Conservation (phyloP, 2,329 filamentous ascomycete genomes). For the Fusarium sp. region DNA sequence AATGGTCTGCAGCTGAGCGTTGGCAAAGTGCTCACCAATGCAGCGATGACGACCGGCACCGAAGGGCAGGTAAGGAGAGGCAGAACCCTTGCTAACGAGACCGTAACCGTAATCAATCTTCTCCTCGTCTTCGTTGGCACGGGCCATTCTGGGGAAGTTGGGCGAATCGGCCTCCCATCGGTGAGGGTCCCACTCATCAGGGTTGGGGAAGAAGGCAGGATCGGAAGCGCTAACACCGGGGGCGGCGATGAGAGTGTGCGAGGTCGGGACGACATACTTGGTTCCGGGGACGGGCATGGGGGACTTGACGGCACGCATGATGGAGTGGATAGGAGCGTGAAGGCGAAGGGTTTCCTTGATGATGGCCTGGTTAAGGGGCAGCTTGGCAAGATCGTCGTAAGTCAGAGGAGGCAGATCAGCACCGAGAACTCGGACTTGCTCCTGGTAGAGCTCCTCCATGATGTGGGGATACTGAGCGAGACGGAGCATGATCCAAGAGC, state of each 20-base stretch:
- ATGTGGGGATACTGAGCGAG: constrained; percentile 84
- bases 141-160: constrained; percentile 64
- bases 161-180: constrained; percentile 83
- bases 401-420: constrained; percentile 80
- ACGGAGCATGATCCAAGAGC: constrained; percentile 87
- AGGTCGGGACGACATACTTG: constrained; percentile 84
- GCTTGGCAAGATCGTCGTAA: constrained; percentile 83
- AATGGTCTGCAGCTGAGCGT: constrained; percentile 91
- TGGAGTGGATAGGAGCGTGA: constrained; percentile 94
- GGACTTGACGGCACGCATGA: constrained; percentile 91
- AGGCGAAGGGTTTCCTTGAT: constrained; percentile 94
- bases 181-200: constrained; percentile 88
- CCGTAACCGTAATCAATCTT: constrained; percentile 96
- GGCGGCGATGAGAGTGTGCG: constrained; percentile 86
- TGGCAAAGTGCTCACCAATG: constrained; percentile 97
- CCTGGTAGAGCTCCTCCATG: constrained; percentile 84
- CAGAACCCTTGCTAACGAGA: constrained; percentile 89
- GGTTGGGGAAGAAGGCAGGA: constrained; percentile 84
- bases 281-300: constrained; percentile 89
- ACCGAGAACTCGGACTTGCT: constrained; percentile 83
- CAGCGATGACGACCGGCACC: constrained; percentile 93
- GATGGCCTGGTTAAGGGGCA: constrained; percentile 86
- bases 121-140: constrained; percentile 74
- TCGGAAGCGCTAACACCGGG: constrained; percentile 85
- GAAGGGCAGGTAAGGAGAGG: constrained; percentile 93